phyloP scores from a whole-genome alignment of 768 basidiomycete genomes.

The Lactifluus rugatus region DNA sequence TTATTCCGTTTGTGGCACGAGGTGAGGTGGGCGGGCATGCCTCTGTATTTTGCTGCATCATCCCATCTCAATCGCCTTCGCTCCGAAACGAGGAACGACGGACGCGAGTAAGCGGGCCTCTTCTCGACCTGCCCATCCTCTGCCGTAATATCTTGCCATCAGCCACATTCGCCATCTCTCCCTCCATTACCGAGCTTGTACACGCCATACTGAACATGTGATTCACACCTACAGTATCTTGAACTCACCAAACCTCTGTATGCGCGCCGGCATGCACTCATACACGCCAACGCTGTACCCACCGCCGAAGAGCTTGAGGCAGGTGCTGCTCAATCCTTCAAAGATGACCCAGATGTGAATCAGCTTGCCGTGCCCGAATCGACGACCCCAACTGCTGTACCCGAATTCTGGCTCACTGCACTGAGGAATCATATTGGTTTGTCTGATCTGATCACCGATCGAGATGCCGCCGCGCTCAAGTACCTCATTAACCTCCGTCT shows the following conservation, averaged over 20 bases:
- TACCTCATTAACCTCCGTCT: constrained; percentile 71
- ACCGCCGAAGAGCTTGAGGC: constrained; percentile 75
- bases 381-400: constrained; percentile 45
- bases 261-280: constrained; percentile 75
- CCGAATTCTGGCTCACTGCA: constrained; percentile 97
- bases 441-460: constrained; percentile 84
- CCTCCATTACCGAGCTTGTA: neutral
- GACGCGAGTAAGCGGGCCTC: neutral
- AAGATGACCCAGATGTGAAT: constrained; percentile 66
- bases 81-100: constrained; percentile 7
- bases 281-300: constrained; percentile 64
- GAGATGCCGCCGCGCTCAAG: constrained; percentile 82
- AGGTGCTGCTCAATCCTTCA: constrained; percentile 60
- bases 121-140: neutral
- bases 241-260: constrained; percentile 76
- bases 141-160: constrained; percentile 5
- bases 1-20: neutral
- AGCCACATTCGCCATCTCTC: neutral
- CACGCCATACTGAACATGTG: constrained; percentile 3
- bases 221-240: constrained; percentile 44
- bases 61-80: constrained; percentile 1
- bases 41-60: neutral
- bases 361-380: constrained; percentile 32
- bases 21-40: neutral
- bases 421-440: constrained; percentile 85